A percentile compares a stretch with the other conserved stretches of the same genome.
phyloP scores from a whole-genome alignment of 768 basidiomycete genomes.

The Boletus subcaerulescens region DNA sequence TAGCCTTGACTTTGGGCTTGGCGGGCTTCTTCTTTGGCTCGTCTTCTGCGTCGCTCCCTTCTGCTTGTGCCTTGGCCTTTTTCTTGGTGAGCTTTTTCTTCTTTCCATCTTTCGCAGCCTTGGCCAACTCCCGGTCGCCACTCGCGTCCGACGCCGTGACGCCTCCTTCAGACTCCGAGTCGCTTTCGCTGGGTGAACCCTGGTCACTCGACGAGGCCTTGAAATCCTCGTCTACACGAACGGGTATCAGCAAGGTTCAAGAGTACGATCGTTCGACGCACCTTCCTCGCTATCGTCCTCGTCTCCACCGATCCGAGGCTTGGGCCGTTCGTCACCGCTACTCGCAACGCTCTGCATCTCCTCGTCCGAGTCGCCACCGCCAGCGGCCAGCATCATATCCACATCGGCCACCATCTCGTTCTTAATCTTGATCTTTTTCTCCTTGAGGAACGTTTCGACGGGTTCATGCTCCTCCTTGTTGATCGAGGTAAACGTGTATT shows the following conservation, averaged over 20 bases:
- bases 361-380: slow-evolving; percentile 67
- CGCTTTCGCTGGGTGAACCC: slow-evolving; percentile 82
- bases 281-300: slow-evolving; percentile 80
- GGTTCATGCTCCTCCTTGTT: slow-evolving; percentile 93
- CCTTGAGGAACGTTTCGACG: slow-evolving; percentile 79
- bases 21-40: slow-evolving; percentile 49
- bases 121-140: slow-evolving; percentile 66
- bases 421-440: slow-evolving; percentile 92
- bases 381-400: slow-evolving; percentile 67
- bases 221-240: slow-evolving; percentile 80
- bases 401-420: slow-evolving; percentile 93
- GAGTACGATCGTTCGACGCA: slow-evolving; percentile 26
- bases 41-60: slow-evolving; percentile 41
- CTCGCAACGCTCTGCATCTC: slow-evolving; percentile 82
- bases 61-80: slow-evolving; percentile 45
- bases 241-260: not conserved
- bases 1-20: slow-evolving; percentile 42
- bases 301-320: slow-evolving; percentile 44
- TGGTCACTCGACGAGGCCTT: slow-evolving; percentile 77
- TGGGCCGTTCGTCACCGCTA: slow-evolving; percentile 60
- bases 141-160: slow-evolving; percentile 83
- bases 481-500: slow-evolving; percentile 88
- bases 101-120: slow-evolving; percentile 34
- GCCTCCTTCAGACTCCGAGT: slow-evolving; percentile 60
- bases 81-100: slow-evolving; percentile 36